Percentiles rank a stretch among this genome's conserved stretches.
phyloP scores from a whole-genome alignment of 2,329 filamentous ascomycete genomes.

The Ascosphaera aggregata region DNA sequence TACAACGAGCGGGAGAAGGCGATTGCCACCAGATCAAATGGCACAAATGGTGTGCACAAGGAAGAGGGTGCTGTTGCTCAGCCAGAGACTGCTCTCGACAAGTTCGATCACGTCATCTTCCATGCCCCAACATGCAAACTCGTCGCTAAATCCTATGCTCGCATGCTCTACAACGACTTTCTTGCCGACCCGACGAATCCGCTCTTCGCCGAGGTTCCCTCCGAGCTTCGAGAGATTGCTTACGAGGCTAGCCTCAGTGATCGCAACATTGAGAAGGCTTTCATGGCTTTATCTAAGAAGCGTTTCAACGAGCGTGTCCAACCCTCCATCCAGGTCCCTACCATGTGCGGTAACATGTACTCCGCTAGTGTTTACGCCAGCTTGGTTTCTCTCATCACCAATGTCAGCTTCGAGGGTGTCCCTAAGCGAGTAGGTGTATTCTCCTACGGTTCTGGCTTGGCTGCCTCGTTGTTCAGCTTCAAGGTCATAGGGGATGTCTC shows the following conservation, averaged over 20 bases:
- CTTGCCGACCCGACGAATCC: conserved; percentile 42
- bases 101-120: conserved; percentile 67
- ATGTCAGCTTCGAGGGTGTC: conserved; percentile 37
- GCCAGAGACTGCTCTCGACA: conserved; percentile 43
- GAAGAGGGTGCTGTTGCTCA: conserved; percentile 14
- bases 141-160: conserved; percentile 64
- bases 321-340: conserved; percentile 51
- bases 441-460: conserved; percentile 59
- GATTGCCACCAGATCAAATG: conserved; percentile 22
- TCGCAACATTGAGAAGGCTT: conserved; percentile 68
- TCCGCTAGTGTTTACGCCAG: conserved; percentile 35
- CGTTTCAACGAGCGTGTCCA: conserved; percentile 55
- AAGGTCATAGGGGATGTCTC: conserved; percentile 45
- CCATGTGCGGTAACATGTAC: conserved; percentile 47
- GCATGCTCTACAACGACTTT: conserved; percentile 71
- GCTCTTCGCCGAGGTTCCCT: conserved; percentile 49
- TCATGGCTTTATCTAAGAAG: conserved; percentile 68
- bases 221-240: conserved; percentile 54
- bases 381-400: conserved; percentile 35
- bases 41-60: conserved; percentile 9
- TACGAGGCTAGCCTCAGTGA: conserved; percentile 60
- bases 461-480: conserved; percentile 47
- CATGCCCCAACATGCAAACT: conserved; percentile 74
- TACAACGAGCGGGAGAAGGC: conserved; percentile 52
- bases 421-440: conserved; percentile 55